Conservation (phyloP, 2,329 filamentous ascomycete genomes). For the Tolypocladium ovalisporum region DNA sequence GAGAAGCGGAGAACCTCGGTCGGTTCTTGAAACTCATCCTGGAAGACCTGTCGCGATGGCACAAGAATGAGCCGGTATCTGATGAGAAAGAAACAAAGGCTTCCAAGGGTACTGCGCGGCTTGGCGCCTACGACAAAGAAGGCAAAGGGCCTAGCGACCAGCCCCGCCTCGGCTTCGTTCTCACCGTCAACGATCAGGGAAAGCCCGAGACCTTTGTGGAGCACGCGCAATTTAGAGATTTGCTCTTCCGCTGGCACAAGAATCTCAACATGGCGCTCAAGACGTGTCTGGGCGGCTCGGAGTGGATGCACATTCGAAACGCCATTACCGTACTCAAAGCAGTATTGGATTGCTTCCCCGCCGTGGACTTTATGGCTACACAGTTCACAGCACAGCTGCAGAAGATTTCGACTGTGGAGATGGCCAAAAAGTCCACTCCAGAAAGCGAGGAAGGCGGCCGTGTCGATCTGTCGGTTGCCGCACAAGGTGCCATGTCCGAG, state of each 20-base stretch:
- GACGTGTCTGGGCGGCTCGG: conserved; percentile 66
- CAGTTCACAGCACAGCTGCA: conserved; percentile 54
- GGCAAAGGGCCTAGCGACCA: conserved; percentile 42
- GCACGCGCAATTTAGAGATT: conserved; percentile 74
- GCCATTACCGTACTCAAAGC: conserved; percentile 81
- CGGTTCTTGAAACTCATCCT: conserved; percentile 79
- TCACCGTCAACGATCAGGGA: conserved; percentile 53
- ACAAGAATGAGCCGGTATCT: conserved; percentile 55
- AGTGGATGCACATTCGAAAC: conserved; percentile 98
- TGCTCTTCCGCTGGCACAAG: conserved; percentile 86
- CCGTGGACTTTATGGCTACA: conserved; percentile 76
- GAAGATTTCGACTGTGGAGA: conserved; percentile 53
- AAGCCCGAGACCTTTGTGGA: conserved; percentile 64
- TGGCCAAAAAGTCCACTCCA: conserved; percentile 32
- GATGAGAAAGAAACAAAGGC: conserved; percentile 20
- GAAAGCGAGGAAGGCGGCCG: conserved; percentile 47
- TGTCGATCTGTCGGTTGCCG: conserved; percentile 65
- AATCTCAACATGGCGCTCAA: conserved; percentile 71
- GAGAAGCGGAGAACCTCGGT: conserved; percentile 87
- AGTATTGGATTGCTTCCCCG: conserved; percentile 73
- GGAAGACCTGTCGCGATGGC: conserved; percentile 74
- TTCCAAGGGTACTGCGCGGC: conserved; percentile 38
- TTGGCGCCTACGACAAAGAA: conserved; percentile 75
- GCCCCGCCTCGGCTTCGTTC: conserved; percentile 67
- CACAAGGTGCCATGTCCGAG: conserved; percentile 59